These are phyloP conservation scores for Malassezia pachydermatis DNA, from an alignment of 1,284 basidiomycete species.

Conservation along the genomic window DNA sequence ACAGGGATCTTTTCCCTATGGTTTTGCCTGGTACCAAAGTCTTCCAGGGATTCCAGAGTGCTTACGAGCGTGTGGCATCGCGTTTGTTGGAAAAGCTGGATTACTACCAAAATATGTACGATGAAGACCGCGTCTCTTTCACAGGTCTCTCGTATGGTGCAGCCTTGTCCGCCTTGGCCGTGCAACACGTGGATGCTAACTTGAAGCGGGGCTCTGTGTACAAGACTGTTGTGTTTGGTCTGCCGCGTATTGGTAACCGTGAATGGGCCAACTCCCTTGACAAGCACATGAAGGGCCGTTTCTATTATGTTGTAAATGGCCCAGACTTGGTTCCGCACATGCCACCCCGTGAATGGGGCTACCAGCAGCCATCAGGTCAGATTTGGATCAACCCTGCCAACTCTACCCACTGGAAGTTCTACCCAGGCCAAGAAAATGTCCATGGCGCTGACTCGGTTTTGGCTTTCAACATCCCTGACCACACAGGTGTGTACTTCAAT, in stretches of 20 bases:
- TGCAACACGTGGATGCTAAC: slow-evolving; percentile 14
- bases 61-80: slow-evolving; percentile 5
- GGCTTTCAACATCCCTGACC: slow-evolving; percentile 11
- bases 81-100: not conserved
- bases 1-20: slow-evolving; percentile 1
- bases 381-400: slow-evolving; percentile 20
- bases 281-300: not conserved
- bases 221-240: slow-evolving; percentile 9
- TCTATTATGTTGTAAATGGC: slow-evolving; percentile 17
- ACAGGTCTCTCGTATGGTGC: slow-evolving; percentile 18
- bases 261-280: slow-evolving; percentile 19
- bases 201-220: slow-evolving; percentile 16
- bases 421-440: slow-evolving; percentile 20
- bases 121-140: slow-evolving; percentile 13
- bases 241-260: slow-evolving; percentile 19
- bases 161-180: not conserved
- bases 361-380: slow-evolving; percentile 19
- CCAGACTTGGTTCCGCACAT: slow-evolving; percentile 12
- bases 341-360: slow-evolving; percentile 17
- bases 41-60: slow-evolving; percentile 11
- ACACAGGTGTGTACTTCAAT: slow-evolving; percentile 16
- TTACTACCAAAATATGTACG: slow-evolving; percentile 6
- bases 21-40: slow-evolving; percentile 1
- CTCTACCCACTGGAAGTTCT: slow-evolving; percentile 11
- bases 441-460: slow-evolving; percentile 10